A percentile compares a stretch with the other conserved stretches of the same genome.
Conservation (phyloP, 208 protist species). For the Trypanosoma melophagium region DNA sequence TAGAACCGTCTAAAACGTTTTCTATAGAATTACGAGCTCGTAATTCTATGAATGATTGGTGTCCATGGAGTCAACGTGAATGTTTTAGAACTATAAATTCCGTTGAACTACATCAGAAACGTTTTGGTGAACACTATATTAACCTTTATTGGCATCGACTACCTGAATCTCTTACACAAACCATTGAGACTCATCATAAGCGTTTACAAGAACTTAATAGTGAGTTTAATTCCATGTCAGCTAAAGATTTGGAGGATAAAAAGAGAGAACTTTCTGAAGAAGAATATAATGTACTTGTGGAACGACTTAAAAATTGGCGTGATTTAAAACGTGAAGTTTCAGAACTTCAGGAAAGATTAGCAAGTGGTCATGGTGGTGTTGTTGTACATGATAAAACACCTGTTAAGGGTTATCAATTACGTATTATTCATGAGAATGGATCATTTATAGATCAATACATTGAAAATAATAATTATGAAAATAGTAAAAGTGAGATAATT, state of each 20-base stretch:
- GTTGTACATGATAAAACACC: conserved; percentile 49
- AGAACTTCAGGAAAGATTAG: conserved; percentile 28
- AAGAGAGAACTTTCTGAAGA: conserved; percentile 34
- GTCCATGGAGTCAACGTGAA: conserved; percentile 67
- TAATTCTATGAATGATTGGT: conserved; percentile 65
- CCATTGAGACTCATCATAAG: conserved; percentile 36
- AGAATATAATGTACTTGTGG: conserved; percentile 51
- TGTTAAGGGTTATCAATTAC: conserved; percentile 72
- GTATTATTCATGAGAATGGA: conserved; percentile 75
- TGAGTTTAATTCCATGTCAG: conserved; percentile 58
- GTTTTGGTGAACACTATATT: conserved; percentile 91
- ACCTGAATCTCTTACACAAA: conserved; percentile 20
- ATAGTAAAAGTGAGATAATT: neutral
- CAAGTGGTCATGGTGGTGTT: conserved; percentile 56
- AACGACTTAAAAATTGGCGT: conserved; percentile 41
- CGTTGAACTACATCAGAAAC: conserved; percentile 74
- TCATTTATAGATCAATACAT: conserved; percentile 49
- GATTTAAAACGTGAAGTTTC: conserved; percentile 40
- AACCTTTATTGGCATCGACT: conserved; percentile 88
- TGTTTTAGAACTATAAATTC: conserved; percentile 59
- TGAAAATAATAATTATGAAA: conserved; percentile 2
- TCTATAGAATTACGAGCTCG: conserved; percentile 51
- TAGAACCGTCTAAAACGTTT: conserved; percentile 45
- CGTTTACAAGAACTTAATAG: conserved; percentile 55
- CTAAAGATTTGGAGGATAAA: conserved; percentile 61